Evolutionary conservation across 2,329 filamentous ascomycete genomes (phyloP).

Genomic region (Huntiella omanensis): DNA sequence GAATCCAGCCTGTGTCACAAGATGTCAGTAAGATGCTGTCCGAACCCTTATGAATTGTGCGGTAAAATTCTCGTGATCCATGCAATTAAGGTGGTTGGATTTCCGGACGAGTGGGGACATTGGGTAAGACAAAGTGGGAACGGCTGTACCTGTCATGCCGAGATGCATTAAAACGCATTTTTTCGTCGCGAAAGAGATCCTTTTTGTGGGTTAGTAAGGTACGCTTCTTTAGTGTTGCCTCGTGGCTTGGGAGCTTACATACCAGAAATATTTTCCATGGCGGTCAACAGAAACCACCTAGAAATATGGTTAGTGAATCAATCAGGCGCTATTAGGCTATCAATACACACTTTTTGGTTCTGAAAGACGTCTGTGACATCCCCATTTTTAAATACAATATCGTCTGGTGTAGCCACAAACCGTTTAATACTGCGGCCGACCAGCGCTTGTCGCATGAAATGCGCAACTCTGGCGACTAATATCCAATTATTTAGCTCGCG

Average conservation of each 20-base stretch:
- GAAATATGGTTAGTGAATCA: neutral
- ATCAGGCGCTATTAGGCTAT: neutral
- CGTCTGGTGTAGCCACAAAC: constrained; percentile 57
- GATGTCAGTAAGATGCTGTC: neutral
- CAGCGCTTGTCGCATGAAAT: constrained; percentile 67
- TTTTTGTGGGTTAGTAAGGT: constrained; percentile 11
- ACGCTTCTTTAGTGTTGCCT: neutral
- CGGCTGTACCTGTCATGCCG: constrained; percentile 41
- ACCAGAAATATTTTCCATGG: constrained; percentile 96
- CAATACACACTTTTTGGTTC: neutral
- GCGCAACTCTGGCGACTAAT: constrained; percentile 62
- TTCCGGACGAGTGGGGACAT: neutral
- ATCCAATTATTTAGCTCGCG: neutral
- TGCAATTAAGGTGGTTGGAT: neutral
- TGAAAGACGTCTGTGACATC: constrained; percentile 39
- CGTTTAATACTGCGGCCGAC: constrained; percentile 61
- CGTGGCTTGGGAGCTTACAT: neutral
- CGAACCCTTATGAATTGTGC: neutral
- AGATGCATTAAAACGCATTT: constrained; percentile 85
- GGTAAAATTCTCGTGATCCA: neutral
- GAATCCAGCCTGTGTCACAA: constrained; percentile 49
- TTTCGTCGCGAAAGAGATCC: constrained; percentile 43
- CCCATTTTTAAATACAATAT: constrained; percentile 76
- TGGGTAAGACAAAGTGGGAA: neutral
- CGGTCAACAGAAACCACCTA: constrained; percentile 53